These are phyloP conservation scores for Eutypa lata DNA, from an alignment of 2,329 filamentous ascomycete genomes.

Conservation along the genomic window DNA sequence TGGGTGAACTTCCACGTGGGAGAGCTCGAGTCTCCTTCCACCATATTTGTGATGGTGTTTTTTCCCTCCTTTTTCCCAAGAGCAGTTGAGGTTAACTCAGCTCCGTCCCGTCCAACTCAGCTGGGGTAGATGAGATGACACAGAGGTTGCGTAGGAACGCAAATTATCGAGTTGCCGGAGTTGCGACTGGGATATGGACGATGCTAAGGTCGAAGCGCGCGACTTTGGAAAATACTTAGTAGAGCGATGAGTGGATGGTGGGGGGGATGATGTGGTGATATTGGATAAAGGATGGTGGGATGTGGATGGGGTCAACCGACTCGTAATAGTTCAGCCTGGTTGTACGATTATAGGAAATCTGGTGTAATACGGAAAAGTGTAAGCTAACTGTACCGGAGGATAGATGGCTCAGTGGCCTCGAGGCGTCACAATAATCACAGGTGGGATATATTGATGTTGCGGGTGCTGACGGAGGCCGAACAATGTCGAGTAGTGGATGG, in stretches of 20 bases:
- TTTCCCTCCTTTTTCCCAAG: slow-evolving; percentile 3
- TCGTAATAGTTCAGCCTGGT: not conserved
- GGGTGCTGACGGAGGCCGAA: not conserved
- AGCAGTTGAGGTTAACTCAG: slow-evolving; percentile 17
- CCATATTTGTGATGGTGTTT: slow-evolving; percentile 66
- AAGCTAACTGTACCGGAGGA: not conserved
- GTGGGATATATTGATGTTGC: not conserved
- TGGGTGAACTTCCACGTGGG: slow-evolving; percentile 99
- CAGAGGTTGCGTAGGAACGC: slow-evolving; percentile 3
- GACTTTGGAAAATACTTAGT: slow-evolving; percentile 9
- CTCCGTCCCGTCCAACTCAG: slow-evolving; percentile 11
- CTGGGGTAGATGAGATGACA: slow-evolving; percentile 2
- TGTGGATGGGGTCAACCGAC: not conserved
- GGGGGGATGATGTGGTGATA: slow-evolving; percentile 1
- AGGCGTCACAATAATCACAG: not conserved
- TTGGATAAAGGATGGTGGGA: not conserved
- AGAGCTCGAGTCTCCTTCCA: slow-evolving; percentile 89
- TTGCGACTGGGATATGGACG: slow-evolving; percentile 10
- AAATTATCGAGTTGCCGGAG: slow-evolving; percentile 8
- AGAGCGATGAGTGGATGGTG: slow-evolving; percentile 1
- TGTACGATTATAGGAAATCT: not conserved
- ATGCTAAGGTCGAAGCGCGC: slow-evolving; percentile 8
- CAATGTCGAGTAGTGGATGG: not conserved
- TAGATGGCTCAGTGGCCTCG: not conserved
- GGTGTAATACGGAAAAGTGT: not conserved